Conservation (phyloP, 2,329 filamentous ascomycete species). For the Huntiella abstrusa region DNA sequence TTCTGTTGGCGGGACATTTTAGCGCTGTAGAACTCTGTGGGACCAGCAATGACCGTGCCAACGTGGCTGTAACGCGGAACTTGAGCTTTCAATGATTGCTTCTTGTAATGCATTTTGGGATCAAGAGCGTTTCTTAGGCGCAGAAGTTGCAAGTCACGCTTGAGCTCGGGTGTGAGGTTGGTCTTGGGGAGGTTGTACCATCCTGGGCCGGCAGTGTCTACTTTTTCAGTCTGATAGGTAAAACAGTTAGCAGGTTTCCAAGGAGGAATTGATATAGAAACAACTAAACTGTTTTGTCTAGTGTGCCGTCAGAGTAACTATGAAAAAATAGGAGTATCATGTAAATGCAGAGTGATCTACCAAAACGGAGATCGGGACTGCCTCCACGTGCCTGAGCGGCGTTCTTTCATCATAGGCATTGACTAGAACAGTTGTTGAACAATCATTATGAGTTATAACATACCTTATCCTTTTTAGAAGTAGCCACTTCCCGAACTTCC, state of each 20-base stretch:
- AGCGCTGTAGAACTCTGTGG: conserved; percentile 69
- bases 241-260: no score
- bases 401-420: conserved; percentile 22
- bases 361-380: conserved; percentile 23
- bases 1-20: conserved; percentile 73
- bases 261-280: no score
- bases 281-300: no score
- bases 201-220: conserved; percentile 48
- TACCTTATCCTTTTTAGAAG: conserved; percentile 15
- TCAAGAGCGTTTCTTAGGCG: conserved; percentile 80
- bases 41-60: conserved; percentile 72
- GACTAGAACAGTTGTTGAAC: conserved; percentile 3
- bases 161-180: conserved; percentile 64
- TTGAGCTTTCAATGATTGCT: conserved; percentile 25
- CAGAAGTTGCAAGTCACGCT: conserved; percentile 74
- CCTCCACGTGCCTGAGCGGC: conserved; percentile 22
- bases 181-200: conserved; percentile 87
- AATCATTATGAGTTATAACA: conserved; percentile 10
- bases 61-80: conserved; percentile 74
- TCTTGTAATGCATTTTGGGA: conserved; percentile 80
- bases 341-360: conserved; percentile 33
- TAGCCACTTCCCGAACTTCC: conserved; percentile 4
- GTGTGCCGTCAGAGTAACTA: conserved; percentile 52
- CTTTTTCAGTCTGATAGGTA: conserved; percentile 2
- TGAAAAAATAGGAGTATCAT: conserved; percentile 38